phyloP scores from a whole-genome alignment of 768 basidiomycete species.

The Tylopilus rubrobrunneus region DNA sequence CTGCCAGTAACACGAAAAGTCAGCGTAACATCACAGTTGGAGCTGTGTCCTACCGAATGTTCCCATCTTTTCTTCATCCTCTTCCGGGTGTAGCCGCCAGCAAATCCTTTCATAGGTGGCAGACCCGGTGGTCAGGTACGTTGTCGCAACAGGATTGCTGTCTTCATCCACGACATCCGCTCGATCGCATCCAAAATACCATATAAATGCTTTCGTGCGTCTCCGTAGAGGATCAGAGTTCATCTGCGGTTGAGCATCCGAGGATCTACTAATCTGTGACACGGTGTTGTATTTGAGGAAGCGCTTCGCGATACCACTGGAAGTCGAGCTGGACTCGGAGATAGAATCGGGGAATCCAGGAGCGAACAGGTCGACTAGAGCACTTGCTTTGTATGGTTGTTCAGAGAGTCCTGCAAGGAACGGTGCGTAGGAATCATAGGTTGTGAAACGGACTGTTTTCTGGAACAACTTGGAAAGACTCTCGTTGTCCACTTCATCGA shows the following conservation, averaged over 20 bases:
- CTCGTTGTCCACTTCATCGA: background rate
- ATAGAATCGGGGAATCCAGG: conserved; percentile 21
- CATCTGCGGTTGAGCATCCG: background rate
- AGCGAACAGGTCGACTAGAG: conserved; percentile 9
- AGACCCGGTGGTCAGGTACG: background rate
- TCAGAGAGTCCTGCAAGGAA: conserved; percentile 7
- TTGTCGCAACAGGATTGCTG: background rate
- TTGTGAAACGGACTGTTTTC: conserved; percentile 9
- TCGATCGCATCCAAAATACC: background rate
- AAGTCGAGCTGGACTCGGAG: conserved; percentile 16
- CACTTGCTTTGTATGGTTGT: conserved; percentile 1
- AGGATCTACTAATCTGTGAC: background rate
- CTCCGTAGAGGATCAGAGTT: background rate
- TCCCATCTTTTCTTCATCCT: conserved; percentile 9
- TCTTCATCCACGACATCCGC: background rate
- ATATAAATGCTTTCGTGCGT: conserved; percentile 4
- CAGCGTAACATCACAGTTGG: background rate
- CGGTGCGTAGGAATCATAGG: conserved; percentile 16
- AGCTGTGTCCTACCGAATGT: conserved; percentile 3
- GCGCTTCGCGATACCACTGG: conserved; percentile 10
- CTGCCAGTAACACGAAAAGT: background rate
- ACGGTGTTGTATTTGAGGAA: conserved; percentile 9
- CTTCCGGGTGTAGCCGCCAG: background rate
- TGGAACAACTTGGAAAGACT: conserved; percentile 7
- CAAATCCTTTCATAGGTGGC: background rate